Evolutionary conservation across 306 rosid species (phyloP).

Genomic region (Quercus dentata): DNA sequence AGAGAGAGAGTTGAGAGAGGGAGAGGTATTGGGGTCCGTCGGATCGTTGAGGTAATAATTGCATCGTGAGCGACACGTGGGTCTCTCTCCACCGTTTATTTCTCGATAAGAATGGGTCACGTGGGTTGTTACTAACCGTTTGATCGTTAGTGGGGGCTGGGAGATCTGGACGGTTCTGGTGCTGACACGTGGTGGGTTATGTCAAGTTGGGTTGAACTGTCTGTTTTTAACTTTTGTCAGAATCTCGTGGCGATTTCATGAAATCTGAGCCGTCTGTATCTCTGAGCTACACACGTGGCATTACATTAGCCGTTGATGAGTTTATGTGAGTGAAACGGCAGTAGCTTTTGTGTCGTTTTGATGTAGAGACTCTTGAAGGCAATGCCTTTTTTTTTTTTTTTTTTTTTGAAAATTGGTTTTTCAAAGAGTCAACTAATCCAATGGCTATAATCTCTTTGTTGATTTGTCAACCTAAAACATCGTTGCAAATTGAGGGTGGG

Average conservation of each 20-base stretch:
- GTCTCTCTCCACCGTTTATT: conserved; percentile 9
- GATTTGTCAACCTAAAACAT: too few relatives aligned
- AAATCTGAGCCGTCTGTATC: background rate
- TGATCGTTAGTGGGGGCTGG: conserved; percentile 6
- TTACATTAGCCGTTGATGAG: background rate
- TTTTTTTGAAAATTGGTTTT: too few relatives aligned
- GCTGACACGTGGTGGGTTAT: background rate
- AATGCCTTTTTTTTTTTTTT: too few relatives aligned
- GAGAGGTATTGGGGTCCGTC: conserved; percentile 41
- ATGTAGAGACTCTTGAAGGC: too few relatives aligned
- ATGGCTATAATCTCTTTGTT: too few relatives aligned
- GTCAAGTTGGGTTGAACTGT: background rate
- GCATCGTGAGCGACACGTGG: conserved; percentile 43
- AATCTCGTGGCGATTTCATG: background rate
- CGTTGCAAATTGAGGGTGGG: too few relatives aligned
- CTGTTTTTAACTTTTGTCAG: background rate
- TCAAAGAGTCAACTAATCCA: too few relatives aligned
- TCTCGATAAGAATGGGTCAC: conserved; percentile 19
- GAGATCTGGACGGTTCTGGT: background rate
- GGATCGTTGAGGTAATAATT: conserved; percentile 44
- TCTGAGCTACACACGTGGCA: background rate
- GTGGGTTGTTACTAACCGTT: conserved; percentile 13
- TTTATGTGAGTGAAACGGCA: background rate
- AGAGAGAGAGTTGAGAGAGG: background rate
- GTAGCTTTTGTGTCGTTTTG: background rate